Evolutionary conservation across 2,329 filamentous ascomycete genomes (phyloP), one percentile per base, ranked within the genome.

Genomic region (Fusarium sp.): DNA sequence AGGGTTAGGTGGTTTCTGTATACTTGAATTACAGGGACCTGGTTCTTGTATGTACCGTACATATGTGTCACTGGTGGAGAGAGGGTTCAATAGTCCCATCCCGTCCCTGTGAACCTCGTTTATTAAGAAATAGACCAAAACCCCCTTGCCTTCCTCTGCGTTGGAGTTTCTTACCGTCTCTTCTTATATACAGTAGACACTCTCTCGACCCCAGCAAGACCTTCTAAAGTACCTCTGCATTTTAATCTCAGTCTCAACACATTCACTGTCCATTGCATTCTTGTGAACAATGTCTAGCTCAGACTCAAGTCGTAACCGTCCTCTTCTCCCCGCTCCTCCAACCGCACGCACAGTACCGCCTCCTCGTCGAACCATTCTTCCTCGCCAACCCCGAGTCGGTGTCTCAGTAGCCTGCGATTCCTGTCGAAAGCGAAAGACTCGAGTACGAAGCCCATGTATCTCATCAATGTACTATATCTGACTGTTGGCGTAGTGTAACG

Each of bases 361-460:
- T 8, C 7, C 4, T 29, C 20, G 27, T 11, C 58, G 18, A 2
- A 2, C 6, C 1, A 0, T 37, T 13, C 13, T 58, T n/a, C 52
- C 14, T 2, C 64, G 47, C 0, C 44, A 44, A 4, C n/a, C 47
- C 9, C 55, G 58, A 29, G 20, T 44, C 0, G 57, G 64, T 2
- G 64, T 68, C 16, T 51, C 52, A 3, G 1, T 46, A 7, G 65
- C 65, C 1, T 67, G 65, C 9, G 63, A 68, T 3, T 46, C 6
- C 16, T 68, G 65, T 7, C 37, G 52, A 14, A 68, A 22, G 9
- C 44, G 65, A 9, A 68, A 64, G 6, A 24, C 13, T 5, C 32
- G 65, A 9, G 63, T 63, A 18, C 5, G 16, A 20, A 8, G 10
- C 3, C 2, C 3, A 11, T 10, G 3, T 6, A 2, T 30, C 6